Evolutionary conservation across 2,329 filamentous ascomycete genomes (phyloP), one percentile per base, ranked within the genome.

Genomic region (Aspergillus neotritici): DNA sequence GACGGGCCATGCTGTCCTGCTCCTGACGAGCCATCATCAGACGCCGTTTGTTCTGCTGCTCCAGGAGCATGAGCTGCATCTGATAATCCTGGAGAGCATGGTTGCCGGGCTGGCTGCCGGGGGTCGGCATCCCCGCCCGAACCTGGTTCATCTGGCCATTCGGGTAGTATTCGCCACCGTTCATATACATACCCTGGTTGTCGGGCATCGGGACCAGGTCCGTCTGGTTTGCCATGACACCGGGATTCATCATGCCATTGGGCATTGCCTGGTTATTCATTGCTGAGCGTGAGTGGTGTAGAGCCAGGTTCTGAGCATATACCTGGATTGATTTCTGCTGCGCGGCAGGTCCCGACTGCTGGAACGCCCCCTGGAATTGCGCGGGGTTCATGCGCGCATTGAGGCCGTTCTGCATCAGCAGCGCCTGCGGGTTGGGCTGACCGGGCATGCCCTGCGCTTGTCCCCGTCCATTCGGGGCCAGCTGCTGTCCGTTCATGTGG

Each of bases 311-410:
- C 69, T 87, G 82, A 64, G 86, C 82, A 77, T 95, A 95, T 66
- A 87, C 83, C 68, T 88, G 83, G 66, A 95, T 86, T 60, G 84
- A 84, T 74, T 94, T 94, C 62, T 83, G 78, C 73, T 91, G 86
- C 51, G 81, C 76, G 52, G 74, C 74, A 46, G 78, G 77, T 44
- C 63, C 66, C 51, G 60, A 66, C 70, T 74, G 68, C 63, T 74
- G 76, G 66, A 82, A 77, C 53, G 73, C 71, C 67, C 9, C 7
- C 21, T 83, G 80, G 69, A 94, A 84, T 72, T 93, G 86, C 62
- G 84, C 79, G 63, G 78, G 76, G 62, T 81, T 86, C 71, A 95
- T 78, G 64, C 75, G 77, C 60, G 84, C 80, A 66, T 87, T 84
- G 69, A 95, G 86, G 61, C 85, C 86, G 69, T 85, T 83, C 61